Percentiles rank a stretch among this genome's conserved stretches.
Evolutionary conservation across 1,139 yeast genomes (phyloP).

Genomic region (Candida tropicalis): DNA sequence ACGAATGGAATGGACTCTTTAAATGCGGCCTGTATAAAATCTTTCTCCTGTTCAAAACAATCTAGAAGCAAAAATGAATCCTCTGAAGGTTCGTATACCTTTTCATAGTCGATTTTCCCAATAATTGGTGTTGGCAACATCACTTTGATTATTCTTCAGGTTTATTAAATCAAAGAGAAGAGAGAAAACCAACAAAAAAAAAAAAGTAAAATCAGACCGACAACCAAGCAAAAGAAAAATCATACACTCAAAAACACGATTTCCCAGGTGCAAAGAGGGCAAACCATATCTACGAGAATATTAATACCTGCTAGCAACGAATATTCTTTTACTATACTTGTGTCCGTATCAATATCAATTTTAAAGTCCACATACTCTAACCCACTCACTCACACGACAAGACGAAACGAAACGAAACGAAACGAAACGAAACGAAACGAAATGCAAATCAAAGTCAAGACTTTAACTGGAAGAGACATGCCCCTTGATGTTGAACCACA

Average conservation of each 20-base stretch:
- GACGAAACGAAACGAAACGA: no score
- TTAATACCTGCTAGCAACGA: no score
- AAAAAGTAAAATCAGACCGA: not conserved
- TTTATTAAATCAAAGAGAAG: not conserved
- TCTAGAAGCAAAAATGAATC: slow-evolving; percentile 86
- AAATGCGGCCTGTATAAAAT: slow-evolving; percentile 34
- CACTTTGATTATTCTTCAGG: not conserved
- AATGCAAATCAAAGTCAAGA: slow-evolving; percentile 73
- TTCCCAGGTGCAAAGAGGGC: no score
- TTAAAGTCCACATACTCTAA: no score
- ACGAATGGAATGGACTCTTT: slow-evolving; percentile 50
- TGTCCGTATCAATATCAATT: no score
- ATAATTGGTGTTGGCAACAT: slow-evolving; percentile 50
- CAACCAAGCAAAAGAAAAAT: not conserved
- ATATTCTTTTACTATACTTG: no score
- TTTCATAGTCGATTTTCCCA: slow-evolving; percentile 33
- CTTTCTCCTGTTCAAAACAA: slow-evolving; percentile 63
- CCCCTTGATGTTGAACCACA: slow-evolving; percentile 77
- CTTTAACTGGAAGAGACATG: slow-evolving; percentile 84
- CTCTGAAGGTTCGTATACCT: slow-evolving; percentile 91
- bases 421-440: not conserved
- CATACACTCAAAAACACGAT: no score
- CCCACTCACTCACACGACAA: no score
- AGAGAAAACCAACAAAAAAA: slow-evolving; percentile 1
- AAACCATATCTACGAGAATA: no score